phyloP scores from a whole-genome alignment of 768 basidiomycete species.

The Hypholoma sublateritium region DNA sequence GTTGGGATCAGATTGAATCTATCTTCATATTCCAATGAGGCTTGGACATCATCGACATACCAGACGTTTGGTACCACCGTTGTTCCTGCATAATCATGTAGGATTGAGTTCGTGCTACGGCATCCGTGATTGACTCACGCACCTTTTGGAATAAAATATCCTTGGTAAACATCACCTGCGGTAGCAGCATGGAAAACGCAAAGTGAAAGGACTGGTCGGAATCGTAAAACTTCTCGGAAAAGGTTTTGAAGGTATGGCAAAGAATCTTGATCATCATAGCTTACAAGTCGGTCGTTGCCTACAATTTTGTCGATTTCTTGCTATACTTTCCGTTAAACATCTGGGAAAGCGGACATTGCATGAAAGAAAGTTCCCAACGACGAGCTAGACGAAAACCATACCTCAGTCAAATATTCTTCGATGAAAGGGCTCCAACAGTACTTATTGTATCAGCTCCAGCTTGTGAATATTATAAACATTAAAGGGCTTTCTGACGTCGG shows the following conservation, averaged over 20 bases:
- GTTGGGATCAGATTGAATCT: not conserved
- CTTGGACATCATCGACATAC: not conserved
- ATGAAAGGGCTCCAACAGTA: not conserved
- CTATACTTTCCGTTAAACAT: not conserved
- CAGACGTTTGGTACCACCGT: not conserved
- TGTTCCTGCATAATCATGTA: not conserved
- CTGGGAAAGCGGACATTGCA: not conserved
- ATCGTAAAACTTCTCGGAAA: not conserved
- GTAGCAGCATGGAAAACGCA: not conserved
- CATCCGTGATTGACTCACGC: not conserved
- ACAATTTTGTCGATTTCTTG: not conserved
- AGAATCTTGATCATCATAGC: not conserved
- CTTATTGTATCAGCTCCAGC: slow-evolving; percentile 1
- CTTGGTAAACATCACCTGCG: not conserved
- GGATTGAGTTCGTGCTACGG: not conserved
- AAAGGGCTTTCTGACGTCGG: too few species aligned
- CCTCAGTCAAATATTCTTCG: not conserved
- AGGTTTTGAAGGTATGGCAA: not conserved
- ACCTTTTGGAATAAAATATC: slow-evolving; percentile 1
- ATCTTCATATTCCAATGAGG: not conserved
- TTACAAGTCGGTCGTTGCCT: not conserved
- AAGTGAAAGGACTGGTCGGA: not conserved
- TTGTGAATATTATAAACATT: not conserved
- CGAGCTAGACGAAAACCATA: not conserved
- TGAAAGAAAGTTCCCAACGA: not conserved